These are phyloP conservation scores for Athelia sp. DNA, from an alignment of 1,284 basidiomycete genomes.

Conservation along the genomic window DNA sequence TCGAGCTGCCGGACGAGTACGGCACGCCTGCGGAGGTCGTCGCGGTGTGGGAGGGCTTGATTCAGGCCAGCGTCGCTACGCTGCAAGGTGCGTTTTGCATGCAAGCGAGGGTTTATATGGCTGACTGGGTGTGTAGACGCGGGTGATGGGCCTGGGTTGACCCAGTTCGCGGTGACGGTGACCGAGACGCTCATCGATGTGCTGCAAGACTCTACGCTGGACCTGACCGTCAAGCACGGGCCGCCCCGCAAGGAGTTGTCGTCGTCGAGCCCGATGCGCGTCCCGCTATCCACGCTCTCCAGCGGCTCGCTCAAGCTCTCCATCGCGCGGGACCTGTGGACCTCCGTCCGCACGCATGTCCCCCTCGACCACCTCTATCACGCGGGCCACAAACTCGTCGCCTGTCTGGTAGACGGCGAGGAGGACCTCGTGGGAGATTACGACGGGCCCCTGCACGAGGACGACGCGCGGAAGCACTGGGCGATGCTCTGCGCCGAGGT, in stretches of 20 bases:
- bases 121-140: slow-evolving; percentile 15
- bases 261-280: background rate
- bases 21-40: slow-evolving; percentile 34
- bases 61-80: slow-evolving; percentile 30
- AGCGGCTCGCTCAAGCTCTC: slow-evolving; percentile 44
- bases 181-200: slow-evolving; percentile 42
- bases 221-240: slow-evolving; percentile 31
- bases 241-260: slow-evolving; percentile 4
- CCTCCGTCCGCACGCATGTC: slow-evolving; percentile 34
- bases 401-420: slow-evolving; percentile 43
- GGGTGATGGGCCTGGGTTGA: slow-evolving; percentile 24
- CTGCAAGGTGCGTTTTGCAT: slow-evolving; percentile 18
- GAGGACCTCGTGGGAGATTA: slow-evolving; percentile 40
- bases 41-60: slow-evolving; percentile 36
- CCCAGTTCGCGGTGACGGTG: slow-evolving; percentile 36
- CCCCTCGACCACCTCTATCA: slow-evolving; percentile 33
- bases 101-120: background rate
- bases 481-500: slow-evolving; percentile 53
- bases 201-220: slow-evolving; percentile 46
- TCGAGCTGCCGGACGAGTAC: slow-evolving; percentile 34
- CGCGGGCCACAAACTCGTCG: slow-evolving; percentile 41
- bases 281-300: slow-evolving; percentile 15
- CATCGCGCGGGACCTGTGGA: slow-evolving; percentile 54
- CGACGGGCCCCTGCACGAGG: slow-evolving; percentile 18
- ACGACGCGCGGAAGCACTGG: slow-evolving; percentile 48